These are phyloP conservation scores for Trichoderma atroviride DNA, from an alignment of 2,329 filamentous ascomycete genomes.

Conservation along the genomic window DNA sequence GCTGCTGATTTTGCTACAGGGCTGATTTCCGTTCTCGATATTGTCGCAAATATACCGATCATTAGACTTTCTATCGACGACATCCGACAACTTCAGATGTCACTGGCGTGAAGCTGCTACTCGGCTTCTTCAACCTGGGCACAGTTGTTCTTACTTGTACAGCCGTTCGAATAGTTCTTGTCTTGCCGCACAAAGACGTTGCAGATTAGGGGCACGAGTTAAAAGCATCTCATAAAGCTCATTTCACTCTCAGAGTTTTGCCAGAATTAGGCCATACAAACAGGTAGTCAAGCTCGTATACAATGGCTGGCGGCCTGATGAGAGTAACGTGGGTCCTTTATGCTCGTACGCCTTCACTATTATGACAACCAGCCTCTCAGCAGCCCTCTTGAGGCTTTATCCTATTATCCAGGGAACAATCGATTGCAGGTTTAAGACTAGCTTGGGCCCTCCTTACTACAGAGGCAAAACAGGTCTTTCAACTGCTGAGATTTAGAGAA, in stretches of 20 bases:
- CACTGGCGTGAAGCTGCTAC: neutral
- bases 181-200: neutral
- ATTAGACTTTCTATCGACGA: neutral
- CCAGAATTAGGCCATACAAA: neutral
- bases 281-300: neutral
- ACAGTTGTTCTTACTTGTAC: neutral
- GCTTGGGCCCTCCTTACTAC: neutral
- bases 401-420: too few relatives aligned
- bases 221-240: neutral
- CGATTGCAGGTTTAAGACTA: neutral
- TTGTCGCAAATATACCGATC: neutral
- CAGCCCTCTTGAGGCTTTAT: neutral
- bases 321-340: slow-evolving; percentile 1
- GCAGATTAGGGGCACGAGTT: slow-evolving; percentile 5
- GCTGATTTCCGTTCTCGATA: neutral
- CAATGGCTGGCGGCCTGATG: neutral
- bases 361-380: neutral
- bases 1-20: neutral
- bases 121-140: neutral
- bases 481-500: neutral
- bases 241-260: neutral
- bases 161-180: neutral
- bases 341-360: neutral
- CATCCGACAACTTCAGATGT: neutral
- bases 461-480: neutral